Evolutionary conservation across 2,329 filamentous ascomycete species (phyloP).

Genomic region (Penicillium fuscoglaucum): DNA sequence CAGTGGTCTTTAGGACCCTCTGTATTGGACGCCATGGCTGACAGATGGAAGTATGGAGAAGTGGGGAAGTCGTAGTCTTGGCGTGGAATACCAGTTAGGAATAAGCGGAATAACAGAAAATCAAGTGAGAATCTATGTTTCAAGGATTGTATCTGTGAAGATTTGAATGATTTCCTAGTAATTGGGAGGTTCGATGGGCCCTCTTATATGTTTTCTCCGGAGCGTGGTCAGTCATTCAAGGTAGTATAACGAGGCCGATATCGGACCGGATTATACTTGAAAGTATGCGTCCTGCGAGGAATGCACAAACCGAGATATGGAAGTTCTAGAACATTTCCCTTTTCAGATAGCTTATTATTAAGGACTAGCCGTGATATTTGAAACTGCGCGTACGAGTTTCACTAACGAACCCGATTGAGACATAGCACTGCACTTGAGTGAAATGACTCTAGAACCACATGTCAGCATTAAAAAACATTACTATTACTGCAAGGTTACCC

Average conservation of each 20-base stretch:
- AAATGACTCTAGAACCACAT: background rate
- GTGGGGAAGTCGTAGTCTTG: slow-evolving; percentile 4
- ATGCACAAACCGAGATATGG: background rate
- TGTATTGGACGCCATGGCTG: background rate
- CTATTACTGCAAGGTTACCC: no score
- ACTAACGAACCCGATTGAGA: background rate
- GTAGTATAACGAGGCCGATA: slow-evolving; percentile 5
- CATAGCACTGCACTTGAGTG: no score
- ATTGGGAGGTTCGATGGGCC: background rate
- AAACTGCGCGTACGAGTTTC: background rate
- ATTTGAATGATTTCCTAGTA: background rate
- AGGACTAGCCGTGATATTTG: background rate
- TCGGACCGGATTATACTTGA: slow-evolving; percentile 3
- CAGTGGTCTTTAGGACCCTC: slow-evolving; percentile 36
- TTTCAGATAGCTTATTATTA: no score
- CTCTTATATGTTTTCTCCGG: slow-evolving; percentile 1
- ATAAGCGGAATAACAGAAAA: background rate
- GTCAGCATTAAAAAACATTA: background rate
- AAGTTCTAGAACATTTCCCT: background rate
- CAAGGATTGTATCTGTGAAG: background rate
- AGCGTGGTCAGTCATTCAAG: background rate
- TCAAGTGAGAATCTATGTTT: background rate
- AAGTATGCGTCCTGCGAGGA: background rate
- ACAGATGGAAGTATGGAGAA: background rate
- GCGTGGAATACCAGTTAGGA: background rate